Percentiles rank a stretch among this genome's conserved stretches.
These are phyloP conservation scores for Didymella pinodella DNA, from an alignment of 2,329 filamentous ascomycete species.

Conservation along the genomic window DNA sequence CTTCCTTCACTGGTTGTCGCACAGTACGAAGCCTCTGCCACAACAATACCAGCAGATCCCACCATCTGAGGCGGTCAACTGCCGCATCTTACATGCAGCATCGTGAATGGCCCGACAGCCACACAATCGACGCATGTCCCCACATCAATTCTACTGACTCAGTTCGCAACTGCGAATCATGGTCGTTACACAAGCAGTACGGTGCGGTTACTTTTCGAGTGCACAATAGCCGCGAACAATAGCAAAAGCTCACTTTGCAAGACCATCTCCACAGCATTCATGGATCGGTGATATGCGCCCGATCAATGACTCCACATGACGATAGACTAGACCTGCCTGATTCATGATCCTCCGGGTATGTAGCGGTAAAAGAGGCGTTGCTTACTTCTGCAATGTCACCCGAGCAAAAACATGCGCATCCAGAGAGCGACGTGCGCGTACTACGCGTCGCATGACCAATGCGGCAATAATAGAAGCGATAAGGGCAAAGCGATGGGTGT, in stretches of 20 bases:
- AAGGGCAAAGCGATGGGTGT: background rate
- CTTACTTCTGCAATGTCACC: background rate
- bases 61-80: slow-evolving; percentile 4
- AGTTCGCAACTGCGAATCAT: background rate
- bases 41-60: slow-evolving; percentile 14
- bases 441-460: background rate
- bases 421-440: background rate
- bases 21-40: slow-evolving; percentile 6
- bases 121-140: slow-evolving; percentile 4
- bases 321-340: slow-evolving; percentile 3
- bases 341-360: slow-evolving; percentile 13
- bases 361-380: slow-evolving; percentile 9
- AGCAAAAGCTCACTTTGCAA: background rate
- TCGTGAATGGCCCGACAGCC: background rate
- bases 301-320: slow-evolving; percentile 4
- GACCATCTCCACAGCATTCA: background rate
- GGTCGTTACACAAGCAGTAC: slow-evolving; percentile 1
- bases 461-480: background rate
- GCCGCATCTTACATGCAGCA: slow-evolving; percentile 4
- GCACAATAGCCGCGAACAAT: slow-evolving; percentile 19
- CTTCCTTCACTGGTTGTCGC: slow-evolving; percentile 2
- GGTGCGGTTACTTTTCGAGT: slow-evolving; percentile 9
- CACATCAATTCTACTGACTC: background rate
- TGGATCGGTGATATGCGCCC: slow-evolving; percentile 5
- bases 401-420: background rate